A percentile compares a stretch with the other conserved stretches of the same genome.
phyloP scores from a whole-genome alignment of 2,329 filamentous ascomycete genomes.

The Aspergillus carbonarius region DNA sequence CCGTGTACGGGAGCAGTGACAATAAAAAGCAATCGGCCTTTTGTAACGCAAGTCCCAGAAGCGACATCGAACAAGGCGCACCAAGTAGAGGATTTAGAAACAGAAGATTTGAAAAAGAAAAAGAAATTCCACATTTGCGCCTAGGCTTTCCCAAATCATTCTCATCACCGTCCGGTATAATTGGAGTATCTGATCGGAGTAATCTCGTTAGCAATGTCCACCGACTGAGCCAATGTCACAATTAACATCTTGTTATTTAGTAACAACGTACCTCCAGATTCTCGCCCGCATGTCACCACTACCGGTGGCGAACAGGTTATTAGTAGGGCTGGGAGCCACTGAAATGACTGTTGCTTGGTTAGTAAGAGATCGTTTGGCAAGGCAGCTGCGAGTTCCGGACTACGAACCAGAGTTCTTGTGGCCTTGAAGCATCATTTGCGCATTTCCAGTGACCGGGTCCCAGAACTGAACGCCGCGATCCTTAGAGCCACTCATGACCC shows the following conservation, averaged over 20 bases:
- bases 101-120: constrained; percentile 13
- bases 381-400: not conserved
- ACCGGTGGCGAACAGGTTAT: constrained; percentile 88
- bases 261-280: constrained; percentile 74
- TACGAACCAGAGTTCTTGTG: constrained; percentile 86
- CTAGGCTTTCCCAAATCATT: constrained; percentile 29
- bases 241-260: not conserved
- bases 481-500: constrained; percentile 97
- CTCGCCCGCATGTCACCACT: constrained; percentile 96
- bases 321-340: constrained; percentile 87
- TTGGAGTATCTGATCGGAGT: constrained; percentile 34
- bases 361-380: constrained; percentile 12
- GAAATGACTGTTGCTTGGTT: constrained; percentile 69
- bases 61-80: not conserved
- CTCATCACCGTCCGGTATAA: constrained; percentile 40
- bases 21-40: constrained; percentile 5
- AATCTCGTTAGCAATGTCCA: constrained; percentile 11
- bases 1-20: constrained; percentile 2
- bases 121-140: constrained; percentile 33
- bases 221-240: not conserved
- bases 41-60: constrained; percentile 3
- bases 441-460: constrained; percentile 90
- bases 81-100: constrained; percentile 5
- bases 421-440: constrained; percentile 96
- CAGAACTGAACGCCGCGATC: constrained; percentile 98